Conservation (phyloP, 164 flowering plant genomes). For the Vitis rupestris region DNA sequence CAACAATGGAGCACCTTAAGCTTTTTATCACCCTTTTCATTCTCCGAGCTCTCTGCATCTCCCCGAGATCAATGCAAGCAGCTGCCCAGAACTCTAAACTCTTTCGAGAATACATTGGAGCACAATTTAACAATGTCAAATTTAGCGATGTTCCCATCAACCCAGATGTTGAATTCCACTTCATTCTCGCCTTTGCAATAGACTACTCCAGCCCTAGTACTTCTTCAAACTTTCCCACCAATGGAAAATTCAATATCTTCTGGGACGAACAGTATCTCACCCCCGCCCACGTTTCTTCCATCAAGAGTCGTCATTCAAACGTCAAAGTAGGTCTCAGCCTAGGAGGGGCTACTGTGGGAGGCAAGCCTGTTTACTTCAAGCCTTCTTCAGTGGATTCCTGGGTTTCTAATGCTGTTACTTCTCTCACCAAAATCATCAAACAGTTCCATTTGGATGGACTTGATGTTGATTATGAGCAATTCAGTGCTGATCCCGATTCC, state of each 20-base stretch:
- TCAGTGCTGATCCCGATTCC: slow-evolving; percentile 6
- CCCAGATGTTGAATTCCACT: slow-evolving; percentile 22
- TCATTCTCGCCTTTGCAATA: slow-evolving; percentile 30
- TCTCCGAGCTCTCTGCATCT: slow-evolving; percentile 19
- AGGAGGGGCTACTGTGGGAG: slow-evolving; percentile 28
- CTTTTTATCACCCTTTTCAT: slow-evolving; percentile 17
- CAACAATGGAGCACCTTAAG: slow-evolving; percentile 16
- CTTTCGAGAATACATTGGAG: slow-evolving; percentile 32
- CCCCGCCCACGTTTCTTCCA: slow-evolving; percentile 28
- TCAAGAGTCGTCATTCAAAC: slow-evolving; percentile 22
- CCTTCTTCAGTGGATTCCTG: slow-evolving; percentile 20
- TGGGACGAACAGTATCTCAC: slow-evolving; percentile 50
- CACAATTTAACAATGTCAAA: slow-evolving; percentile 15
- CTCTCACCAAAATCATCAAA: slow-evolving; percentile 27
- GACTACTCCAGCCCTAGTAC: slow-evolving; percentile 22
- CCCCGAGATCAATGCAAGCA: not conserved
- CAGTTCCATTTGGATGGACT: slow-evolving; percentile 6
- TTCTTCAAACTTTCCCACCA: slow-evolving; percentile 43
- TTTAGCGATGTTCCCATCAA: slow-evolving; percentile 27
- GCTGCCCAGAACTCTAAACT: slow-evolving; percentile 18
- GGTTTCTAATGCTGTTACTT: slow-evolving; percentile 21
- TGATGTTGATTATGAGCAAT: slow-evolving; percentile 15
- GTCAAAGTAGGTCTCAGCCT: slow-evolving; percentile 36
- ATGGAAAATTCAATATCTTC: slow-evolving; percentile 54
- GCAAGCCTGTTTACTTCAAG: slow-evolving; percentile 17